A percentile compares a stretch with the other conserved stretches of the same genome.
Conservation (phyloP, 345 rosid genomes). For the Lepidium didymum region DNA sequence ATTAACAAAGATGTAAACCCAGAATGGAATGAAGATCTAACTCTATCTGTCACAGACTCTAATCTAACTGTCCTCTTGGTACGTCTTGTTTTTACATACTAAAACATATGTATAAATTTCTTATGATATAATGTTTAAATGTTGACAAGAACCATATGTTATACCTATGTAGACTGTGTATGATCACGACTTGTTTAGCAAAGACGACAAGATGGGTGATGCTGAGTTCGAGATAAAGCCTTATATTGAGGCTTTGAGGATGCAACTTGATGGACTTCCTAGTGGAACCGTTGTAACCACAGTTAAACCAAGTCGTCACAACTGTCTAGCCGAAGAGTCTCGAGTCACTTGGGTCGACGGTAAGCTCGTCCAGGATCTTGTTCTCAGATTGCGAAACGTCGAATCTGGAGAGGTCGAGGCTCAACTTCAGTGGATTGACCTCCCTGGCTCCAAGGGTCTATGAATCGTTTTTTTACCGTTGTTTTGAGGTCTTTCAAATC, state of each 20-base stretch:
- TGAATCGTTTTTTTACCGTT: background rate
- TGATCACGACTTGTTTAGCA: conserved; percentile 77
- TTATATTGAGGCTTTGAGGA: conserved; percentile 57
- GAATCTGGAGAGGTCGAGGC: conserved; percentile 90
- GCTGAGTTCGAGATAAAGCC: conserved; percentile 68
- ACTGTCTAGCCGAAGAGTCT: conserved; percentile 71
- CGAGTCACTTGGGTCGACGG: conserved; percentile 37
- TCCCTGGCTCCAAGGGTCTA: conserved; percentile 64
- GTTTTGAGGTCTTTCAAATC: background rate
- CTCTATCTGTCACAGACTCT: conserved; percentile 73
- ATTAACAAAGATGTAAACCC: conserved; percentile 79
- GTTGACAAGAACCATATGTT: background rate
- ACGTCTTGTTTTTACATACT: background rate
- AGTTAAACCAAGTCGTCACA: conserved; percentile 45
- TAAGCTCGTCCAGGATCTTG: conserved; percentile 54
- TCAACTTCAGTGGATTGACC: conserved; percentile 78
- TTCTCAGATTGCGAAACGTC: conserved; percentile 66
- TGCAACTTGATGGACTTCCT: conserved; percentile 45
- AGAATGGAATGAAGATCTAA: conserved; percentile 87
- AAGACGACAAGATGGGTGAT: conserved; percentile 93
- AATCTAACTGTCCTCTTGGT: conserved; percentile 53
- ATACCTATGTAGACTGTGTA: conserved; percentile 50
- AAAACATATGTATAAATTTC: background rate
- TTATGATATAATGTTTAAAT: background rate
- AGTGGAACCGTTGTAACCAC: conserved; percentile 56